Evolutionary conservation across 148 eudicot genomes (phyloP), one percentile per base, ranked within the genome.

Genomic region (Dianthus caryophyllus): DNA sequence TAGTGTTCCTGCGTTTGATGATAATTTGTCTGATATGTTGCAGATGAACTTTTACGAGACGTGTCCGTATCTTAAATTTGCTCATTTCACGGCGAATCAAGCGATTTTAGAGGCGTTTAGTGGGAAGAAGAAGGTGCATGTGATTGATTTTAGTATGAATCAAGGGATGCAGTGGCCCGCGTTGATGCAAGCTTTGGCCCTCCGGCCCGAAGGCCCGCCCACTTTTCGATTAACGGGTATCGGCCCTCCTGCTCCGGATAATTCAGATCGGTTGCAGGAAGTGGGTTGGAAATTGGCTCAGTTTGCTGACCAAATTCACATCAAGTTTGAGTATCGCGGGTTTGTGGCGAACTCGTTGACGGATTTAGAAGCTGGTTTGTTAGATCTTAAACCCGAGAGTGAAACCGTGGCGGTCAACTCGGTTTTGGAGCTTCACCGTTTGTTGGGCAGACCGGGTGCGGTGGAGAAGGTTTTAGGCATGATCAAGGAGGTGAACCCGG

Each of bases 161-260:
- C 91, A 93, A 58, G 98, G 98, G 60, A 85, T 89, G 96, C 98
- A 93, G 51, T 93, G 98, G 98, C 98, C 98, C 8, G 87, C 88
- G 10, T 72, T 93, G 31, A 72, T 93, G 84, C 98, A 93, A 38
- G 96, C 96, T 0, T 66, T 93, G 0, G 98, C 98, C 0, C 64
- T 87, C 1, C 79, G 96, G 0, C 81, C 87, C 1, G 98, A 91
- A 4, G 96, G 96, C 0, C 95, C 96, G 0, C 98, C 98, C 1
- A 65, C 80, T 2, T 87, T 93, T 10, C 67, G 96, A 0, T 72
- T 94, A 0, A 90, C 96, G 6, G 98, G 92, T 1, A 82, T 94
- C 10, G 98, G 96, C 0, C 97, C 97, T 1, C 95, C 98, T 0
- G 87, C 86, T 64, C 86, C 90, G 0, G 97, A 89, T 61, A 83